Base-by-base conservation (phyloP, 1,284 basidiomycete genomes). In the Exobasidium rhododendri region DNA sequence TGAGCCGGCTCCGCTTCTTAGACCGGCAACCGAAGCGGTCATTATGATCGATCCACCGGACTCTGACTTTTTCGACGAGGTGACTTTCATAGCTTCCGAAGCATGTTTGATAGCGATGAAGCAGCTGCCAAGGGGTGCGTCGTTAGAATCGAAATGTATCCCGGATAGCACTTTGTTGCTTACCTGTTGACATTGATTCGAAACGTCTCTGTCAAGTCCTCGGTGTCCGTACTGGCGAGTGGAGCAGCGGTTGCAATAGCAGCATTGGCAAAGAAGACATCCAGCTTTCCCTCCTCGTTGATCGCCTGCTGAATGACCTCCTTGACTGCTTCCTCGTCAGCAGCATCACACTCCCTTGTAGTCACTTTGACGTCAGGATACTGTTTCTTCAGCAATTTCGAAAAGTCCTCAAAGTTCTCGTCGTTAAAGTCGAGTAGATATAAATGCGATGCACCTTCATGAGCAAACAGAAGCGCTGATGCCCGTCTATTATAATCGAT, bases 21-120 rank as follows among this genome's bases (percentile, higher is more conserved):
- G 77, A 17, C 93, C 93, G 30, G 93, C 92, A 63, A 91, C 91
- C 88, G 92, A 94, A 3, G 93, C 91, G 10, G 93, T 96, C 77
- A 96, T 80, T 67, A 96, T 88, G 70, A 97, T 91, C 70, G 89
- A 91, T 11, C 92, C 93, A 7, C 88, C 84, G 29, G 87, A 84
- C 52, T 84, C 73, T 2, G 84, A 82, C 62, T 84, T 83, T 7
- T 85, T 85, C 4, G 85, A 72, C 67, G 88, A 86, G 1, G 85
- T 81, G 72, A 86, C 83, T 67, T 84, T 81, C 91, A 97, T 94
- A 1, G 90, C 91, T 28, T 82, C 83, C 0, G 90, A 89, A 4
- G 85, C 93, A 79, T 93, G 82, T 75, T 94, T 94, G 68, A 94
- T 83, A 2, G 92, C 93, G n/a, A 94, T 83, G 82, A 94, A 94